Evolutionary conservation across 1,139 yeast species (phyloP).

Genomic region (Scheffersomyces lignicola): DNA sequence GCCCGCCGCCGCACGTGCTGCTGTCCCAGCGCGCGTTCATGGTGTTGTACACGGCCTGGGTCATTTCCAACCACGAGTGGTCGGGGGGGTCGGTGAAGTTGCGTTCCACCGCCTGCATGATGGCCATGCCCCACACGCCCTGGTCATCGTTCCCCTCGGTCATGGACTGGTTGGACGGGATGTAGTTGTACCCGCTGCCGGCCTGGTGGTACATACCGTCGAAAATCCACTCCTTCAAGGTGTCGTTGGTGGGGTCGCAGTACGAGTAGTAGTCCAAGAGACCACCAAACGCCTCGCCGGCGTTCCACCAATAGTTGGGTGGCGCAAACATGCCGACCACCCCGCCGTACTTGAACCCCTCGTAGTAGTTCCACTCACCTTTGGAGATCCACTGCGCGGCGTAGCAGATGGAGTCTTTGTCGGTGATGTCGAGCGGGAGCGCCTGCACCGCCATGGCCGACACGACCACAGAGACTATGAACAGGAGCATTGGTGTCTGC

Average conservation of each 20-base stretch:
- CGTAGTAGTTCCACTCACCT: slow-evolving; percentile 62
- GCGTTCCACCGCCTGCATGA: slow-evolving; percentile 62
- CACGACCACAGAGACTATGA: slow-evolving; percentile 6
- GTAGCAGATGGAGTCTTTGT: slow-evolving; percentile 41
- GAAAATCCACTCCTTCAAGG: slow-evolving; percentile 38
- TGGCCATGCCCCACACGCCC: slow-evolving; percentile 67
- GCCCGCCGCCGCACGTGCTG: slow-evolving; percentile 66
- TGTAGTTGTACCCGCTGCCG: slow-evolving; percentile 52
- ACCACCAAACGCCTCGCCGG: slow-evolving; percentile 69
- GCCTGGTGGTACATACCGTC: slow-evolving; percentile 53
- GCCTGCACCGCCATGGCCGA: slow-evolving; percentile 11
- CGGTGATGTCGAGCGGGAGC: slow-evolving; percentile 21
- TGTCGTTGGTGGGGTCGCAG: slow-evolving; percentile 44
- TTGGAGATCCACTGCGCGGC: slow-evolving; percentile 49
- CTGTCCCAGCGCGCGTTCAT: slow-evolving; percentile 78
- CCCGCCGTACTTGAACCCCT: slow-evolving; percentile 54
- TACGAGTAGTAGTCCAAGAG: slow-evolving; percentile 52
- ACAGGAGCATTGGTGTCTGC: slow-evolving; percentile 3
- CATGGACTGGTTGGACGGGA: slow-evolving; percentile 59
- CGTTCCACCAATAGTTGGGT: slow-evolving; percentile 76
- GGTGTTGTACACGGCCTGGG: slow-evolving; percentile 76
- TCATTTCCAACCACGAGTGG: slow-evolving; percentile 67
- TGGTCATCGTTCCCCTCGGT: slow-evolving; percentile 75
- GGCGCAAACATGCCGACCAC: slow-evolving; percentile 57
- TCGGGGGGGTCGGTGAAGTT: slow-evolving; percentile 51